Conservation (phyloP, 306 rosid genomes). For the Malus domestica region DNA sequence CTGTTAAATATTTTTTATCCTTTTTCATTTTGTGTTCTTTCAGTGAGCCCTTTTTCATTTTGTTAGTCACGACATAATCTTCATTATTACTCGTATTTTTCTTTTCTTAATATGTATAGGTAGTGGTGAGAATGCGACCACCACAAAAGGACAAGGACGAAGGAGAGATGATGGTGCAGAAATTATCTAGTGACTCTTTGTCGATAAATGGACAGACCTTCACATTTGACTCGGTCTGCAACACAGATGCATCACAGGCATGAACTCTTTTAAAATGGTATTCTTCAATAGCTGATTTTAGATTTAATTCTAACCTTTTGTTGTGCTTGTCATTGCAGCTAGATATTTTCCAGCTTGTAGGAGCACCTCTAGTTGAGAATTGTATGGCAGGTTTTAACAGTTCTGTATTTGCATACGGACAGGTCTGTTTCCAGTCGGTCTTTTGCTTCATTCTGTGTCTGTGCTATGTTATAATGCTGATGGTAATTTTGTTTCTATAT, state of each 20-base stretch:
- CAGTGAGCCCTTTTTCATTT: neutral
- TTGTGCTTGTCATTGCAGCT: conserved; percentile 41
- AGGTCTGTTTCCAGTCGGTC: conserved; percentile 36
- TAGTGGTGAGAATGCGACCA: conserved; percentile 86
- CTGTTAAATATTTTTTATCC: neutral
- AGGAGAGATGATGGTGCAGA: conserved; percentile 73
- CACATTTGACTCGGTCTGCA: conserved; percentile 89
- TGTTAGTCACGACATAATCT: neutral
- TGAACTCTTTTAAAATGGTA: conserved; percentile 16
- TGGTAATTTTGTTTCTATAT: neutral
- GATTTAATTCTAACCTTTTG: neutral
- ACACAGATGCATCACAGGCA: conserved; percentile 78
- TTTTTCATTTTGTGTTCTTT: neutral
- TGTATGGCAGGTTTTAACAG: conserved; percentile 97
- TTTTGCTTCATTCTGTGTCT: neutral
- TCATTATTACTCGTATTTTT: neutral
- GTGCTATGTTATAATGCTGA: neutral
- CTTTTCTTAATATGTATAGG: conserved; percentile 30
- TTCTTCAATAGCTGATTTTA: conserved; percentile 4
- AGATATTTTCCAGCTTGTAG: conserved; percentile 88
- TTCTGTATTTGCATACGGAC: conserved; percentile 98
- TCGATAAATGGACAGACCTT: conserved; percentile 78
- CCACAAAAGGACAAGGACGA: conserved; percentile 57
- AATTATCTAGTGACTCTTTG: conserved; percentile 56
- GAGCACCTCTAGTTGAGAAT: conserved; percentile 84